These are phyloP conservation scores for Exophiala mesophila DNA, from an alignment of 2,329 filamentous ascomycete species.

Conservation along the genomic window DNA sequence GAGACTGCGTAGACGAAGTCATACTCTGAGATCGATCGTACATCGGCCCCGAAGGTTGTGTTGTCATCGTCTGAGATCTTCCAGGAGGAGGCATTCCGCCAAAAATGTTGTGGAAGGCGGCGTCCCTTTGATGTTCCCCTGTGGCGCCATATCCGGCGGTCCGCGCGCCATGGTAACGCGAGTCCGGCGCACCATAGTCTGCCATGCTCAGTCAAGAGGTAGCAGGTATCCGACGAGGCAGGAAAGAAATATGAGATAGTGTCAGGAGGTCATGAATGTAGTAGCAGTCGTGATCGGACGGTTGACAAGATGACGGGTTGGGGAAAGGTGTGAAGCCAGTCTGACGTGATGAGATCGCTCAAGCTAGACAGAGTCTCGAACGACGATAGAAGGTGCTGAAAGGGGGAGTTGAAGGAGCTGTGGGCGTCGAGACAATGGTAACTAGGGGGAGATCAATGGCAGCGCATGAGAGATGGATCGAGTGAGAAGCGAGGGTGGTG, in stretches of 20 bases:
- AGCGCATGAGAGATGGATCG: neutral
- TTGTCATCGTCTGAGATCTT: conserved; percentile 92
- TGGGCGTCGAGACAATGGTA: too few relatives aligned
- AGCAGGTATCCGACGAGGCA: conserved; percentile 18
- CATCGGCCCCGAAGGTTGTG: conserved; percentile 59
- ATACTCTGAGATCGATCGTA: conserved; percentile 75
- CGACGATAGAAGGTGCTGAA: too few relatives aligned
- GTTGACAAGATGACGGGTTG: too few relatives aligned
- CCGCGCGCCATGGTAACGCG: conserved; percentile 51
- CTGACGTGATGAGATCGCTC: neutral
- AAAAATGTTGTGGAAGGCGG: conserved; percentile 94
- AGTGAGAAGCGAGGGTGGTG: neutral
- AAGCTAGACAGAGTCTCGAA: too few relatives aligned
- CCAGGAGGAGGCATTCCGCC: conserved; percentile 79
- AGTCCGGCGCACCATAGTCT: conserved; percentile 59
- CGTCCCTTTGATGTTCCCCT: conserved; percentile 70
- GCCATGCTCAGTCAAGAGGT: conserved; percentile 47
- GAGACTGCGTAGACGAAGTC: conserved; percentile 48
- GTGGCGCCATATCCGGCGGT: conserved; percentile 49
- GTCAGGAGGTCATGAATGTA: conserved; percentile 17
- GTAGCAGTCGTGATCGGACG: neutral
- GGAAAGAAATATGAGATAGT: conserved; percentile 6
- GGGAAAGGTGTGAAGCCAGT: neutral
- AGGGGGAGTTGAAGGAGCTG: too few relatives aligned
- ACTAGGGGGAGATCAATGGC: neutral